Evolutionary conservation across 2,329 filamentous ascomycete species (phyloP).

Genomic region (Dothistroma pini): DNA sequence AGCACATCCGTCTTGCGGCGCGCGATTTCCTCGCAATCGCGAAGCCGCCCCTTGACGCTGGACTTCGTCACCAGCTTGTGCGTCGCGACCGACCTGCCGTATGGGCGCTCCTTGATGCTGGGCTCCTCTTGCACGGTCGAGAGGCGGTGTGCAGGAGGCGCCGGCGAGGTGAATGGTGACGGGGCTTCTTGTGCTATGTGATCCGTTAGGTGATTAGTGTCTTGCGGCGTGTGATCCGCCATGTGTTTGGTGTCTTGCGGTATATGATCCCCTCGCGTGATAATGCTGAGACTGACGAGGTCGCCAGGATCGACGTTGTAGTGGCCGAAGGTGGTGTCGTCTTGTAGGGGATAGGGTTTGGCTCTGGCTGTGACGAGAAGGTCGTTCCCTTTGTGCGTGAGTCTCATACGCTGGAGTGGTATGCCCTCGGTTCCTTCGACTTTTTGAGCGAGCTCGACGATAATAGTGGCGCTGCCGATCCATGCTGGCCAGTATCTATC

Average conservation of each 20-base stretch:
- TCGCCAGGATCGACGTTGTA: background rate
- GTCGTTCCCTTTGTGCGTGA: background rate
- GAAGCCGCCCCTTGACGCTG: background rate
- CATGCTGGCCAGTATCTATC: background rate
- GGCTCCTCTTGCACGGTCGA: background rate
- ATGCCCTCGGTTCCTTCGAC: background rate
- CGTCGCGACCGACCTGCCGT: background rate
- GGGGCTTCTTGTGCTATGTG: no score
- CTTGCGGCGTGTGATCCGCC: background rate
- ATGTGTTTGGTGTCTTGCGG: background rate
- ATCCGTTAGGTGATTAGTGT: no score
- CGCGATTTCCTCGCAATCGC: background rate
- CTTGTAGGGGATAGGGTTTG: background rate
- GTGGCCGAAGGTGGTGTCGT: background rate
- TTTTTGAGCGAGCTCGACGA: background rate
- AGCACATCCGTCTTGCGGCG: background rate
- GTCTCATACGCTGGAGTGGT: background rate
- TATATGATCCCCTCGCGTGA: background rate
- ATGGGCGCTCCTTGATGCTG: background rate
- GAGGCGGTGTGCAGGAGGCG: background rate
- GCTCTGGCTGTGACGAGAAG: background rate
- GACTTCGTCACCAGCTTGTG: background rate
- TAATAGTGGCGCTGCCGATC: background rate
- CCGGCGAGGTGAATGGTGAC: no score
- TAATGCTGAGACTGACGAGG: background rate